Evolutionary conservation across 305 asterid species (phyloP), one percentile per base, ranked within the genome.

Genomic region (Fraxinus platypoda): DNA sequence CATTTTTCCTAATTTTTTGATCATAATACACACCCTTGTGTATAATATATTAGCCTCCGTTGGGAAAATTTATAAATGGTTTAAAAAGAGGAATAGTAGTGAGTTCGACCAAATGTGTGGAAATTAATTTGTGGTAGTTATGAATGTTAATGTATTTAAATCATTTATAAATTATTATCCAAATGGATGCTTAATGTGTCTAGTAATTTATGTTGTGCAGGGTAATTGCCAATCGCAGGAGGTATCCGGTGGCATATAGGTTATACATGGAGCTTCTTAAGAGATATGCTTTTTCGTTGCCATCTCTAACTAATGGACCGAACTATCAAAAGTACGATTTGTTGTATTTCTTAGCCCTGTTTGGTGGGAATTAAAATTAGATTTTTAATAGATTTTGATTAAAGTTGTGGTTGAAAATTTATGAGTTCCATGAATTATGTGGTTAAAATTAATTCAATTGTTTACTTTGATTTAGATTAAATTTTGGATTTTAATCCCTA

Each of bases 251-350:
- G 77, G 97, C 97, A 0, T 95, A 92, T 81, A 91, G 99, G 85
- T 89, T 95, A 82, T 95, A 91, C 66, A 86, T 95, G 94, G 99
- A 95, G 90, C 92, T 95, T 77, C 83, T 95, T 30, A 94, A 88
- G 82, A 83, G 95, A 90, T 91, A 96, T 68, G 93, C 92, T 9
- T 92, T 94, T 84, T 92, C 96, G 52, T 85, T 96, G 88, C 87
- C 92, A 34, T 90, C 97, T 81, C 88, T 89, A 72, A 84, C 91
- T 82, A 92, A 91, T 85, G 94, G 94, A 37, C 97, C 98, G 52
- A 88, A 92, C 75, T 91, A 95, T 88, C 89, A 88, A 8, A 89
- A 88, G 99, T 95, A 93, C 23, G 88, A 31, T 35, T 70, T 62
- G n/a, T 64, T 83, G 70, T 68, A 79, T 82, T 23, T 68, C 75